Base-by-base conservation (phyloP, 2,329 filamentous ascomycete genomes). In the Colletotrichum chlorophyti region DNA sequence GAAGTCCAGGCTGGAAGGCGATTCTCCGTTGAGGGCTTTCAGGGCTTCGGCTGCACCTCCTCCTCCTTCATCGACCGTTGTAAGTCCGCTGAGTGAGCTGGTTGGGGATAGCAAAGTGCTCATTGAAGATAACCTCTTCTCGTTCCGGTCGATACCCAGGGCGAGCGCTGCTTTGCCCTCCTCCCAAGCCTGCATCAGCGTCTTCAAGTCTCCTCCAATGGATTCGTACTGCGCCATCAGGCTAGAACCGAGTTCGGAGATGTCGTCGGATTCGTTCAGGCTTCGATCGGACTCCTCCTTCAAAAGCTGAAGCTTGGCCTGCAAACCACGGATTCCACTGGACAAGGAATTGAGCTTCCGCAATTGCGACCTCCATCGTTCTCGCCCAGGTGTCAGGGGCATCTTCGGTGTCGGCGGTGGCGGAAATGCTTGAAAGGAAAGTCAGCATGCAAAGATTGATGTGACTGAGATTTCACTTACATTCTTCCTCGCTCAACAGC, bases 181-280 rank as follows among this genome's bases (percentile, higher is more conserved):
- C 67, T 96, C 91, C 93, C 93, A 97, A 63, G 92, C 90, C 62
- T 90, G 83, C 73, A 93, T 86, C 46, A 97, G 77, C 38, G 88
- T 84, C 70, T 89, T 89, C 40, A 99, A 81, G 68, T 99, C 95
- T 23, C 88, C 82, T 3, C 95, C 95, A 63, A 99, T 96, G 5
- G 93, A 94, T 54, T 99, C 95, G 72, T 98, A 99, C 68, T 98
- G 95, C 19, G 87, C 77, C 82, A 97, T 88, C 34, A 98, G 81
- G 62, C 87, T 88, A 1, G 88, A 84, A 0, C 91, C 91, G 14
- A 97, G 83, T 64, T 96, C 91, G 4, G 86, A 85, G 15, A 91
- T 85, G 65, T 89, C 86, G 58, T 82, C 81, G 32, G 90, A 87
- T 65, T 89, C 87, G 67, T 96, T 91, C 24, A 97, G 75, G 38